phyloP scores from a whole-genome alignment of 768 basidiomycete species.

The Gymnopilus junonius region DNA sequence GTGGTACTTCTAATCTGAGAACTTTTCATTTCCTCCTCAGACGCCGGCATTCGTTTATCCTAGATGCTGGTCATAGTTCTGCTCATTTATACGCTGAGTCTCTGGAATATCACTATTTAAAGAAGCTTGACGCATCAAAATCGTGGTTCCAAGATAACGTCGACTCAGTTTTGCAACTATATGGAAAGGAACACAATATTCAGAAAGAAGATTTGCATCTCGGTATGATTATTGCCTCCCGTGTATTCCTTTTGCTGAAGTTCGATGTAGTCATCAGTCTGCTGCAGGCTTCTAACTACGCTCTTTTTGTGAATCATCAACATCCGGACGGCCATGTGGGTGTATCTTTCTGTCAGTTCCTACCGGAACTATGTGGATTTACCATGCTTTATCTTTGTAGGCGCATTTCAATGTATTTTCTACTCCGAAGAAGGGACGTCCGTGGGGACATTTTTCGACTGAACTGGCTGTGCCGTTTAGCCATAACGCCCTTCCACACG shows the following conservation, averaged over 20 bases:
- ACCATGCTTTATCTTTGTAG: conserved; percentile 27
- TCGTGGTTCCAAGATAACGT: conserved; percentile 77
- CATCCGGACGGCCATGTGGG: conserved; percentile 49
- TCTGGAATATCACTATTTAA: conserved; percentile 70
- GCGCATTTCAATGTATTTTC: conserved; percentile 75
- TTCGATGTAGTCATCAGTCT: conserved; percentile 60
- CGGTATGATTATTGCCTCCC: conserved; percentile 33
- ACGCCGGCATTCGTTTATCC: conserved; percentile 60
- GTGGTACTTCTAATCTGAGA: background rate
- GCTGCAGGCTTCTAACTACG: conserved; percentile 72
- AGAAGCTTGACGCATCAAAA: conserved; percentile 64
- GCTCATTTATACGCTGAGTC: conserved; percentile 74
- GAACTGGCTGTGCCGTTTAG: conserved; percentile 49
- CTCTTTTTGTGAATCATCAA: conserved; percentile 73
- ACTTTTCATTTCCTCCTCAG: conserved; percentile 31
- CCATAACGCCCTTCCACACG: conserved; percentile 46
- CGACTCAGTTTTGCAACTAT: conserved; percentile 62
- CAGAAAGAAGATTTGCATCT: conserved; percentile 64
- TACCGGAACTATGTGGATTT: background rate
- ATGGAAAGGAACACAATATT: conserved; percentile 50
- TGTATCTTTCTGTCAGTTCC: conserved; percentile 11
- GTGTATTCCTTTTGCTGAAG: background rate
- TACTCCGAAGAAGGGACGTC: conserved; percentile 51
- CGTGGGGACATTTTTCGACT: conserved; percentile 77
- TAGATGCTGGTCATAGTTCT: conserved; percentile 65